Evolutionary conservation across 805 yeast genomes (phyloP).

Genomic region (Blastobotrys robertii): DNA sequence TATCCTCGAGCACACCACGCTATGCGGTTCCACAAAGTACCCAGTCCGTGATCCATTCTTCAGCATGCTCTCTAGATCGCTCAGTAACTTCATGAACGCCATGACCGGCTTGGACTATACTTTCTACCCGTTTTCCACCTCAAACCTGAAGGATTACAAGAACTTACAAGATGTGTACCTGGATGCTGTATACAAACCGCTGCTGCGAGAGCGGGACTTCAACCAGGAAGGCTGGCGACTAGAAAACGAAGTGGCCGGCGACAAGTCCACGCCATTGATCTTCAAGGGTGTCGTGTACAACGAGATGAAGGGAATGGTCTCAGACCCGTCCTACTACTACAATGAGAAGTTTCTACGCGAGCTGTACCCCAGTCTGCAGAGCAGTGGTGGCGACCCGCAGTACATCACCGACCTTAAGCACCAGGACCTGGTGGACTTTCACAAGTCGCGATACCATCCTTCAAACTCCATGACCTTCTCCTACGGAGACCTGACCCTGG

Average conservation of each 20-base stretch:
- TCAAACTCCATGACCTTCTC: constrained; percentile 80
- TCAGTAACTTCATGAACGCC: constrained; percentile 96
- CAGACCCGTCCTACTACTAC: constrained; percentile 76
- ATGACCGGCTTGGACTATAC: constrained; percentile 98
- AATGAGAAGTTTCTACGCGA: constrained; percentile 78
- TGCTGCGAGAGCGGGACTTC: constrained; percentile 71
- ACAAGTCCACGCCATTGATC: constrained; percentile 48
- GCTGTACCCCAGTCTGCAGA: constrained; percentile 74
- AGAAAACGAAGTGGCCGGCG: constrained; percentile 56
- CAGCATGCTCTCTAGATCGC: constrained; percentile 91
- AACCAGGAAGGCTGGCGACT: constrained; percentile 97
- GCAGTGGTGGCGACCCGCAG: constrained; percentile 91
- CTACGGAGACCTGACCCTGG: constrained; percentile 69
- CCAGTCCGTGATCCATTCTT: constrained; percentile 97
- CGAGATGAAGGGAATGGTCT: constrained; percentile 96
- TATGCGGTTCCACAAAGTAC: constrained; percentile 85
- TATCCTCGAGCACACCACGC: constrained; percentile 88
- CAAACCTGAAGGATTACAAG: constrained; percentile 68
- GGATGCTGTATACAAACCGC: constrained; percentile 78
- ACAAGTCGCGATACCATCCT: constrained; percentile 72
- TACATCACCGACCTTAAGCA: constrained; percentile 65
- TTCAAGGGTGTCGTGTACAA: constrained; percentile 96
- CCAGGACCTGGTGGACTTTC: constrained; percentile 71
- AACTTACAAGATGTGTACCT: constrained; percentile 82
- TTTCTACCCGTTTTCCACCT: constrained; percentile 91